phyloP scores from a whole-genome alignment of 208 protist species.

The Leishmania gerbilli region DNA sequence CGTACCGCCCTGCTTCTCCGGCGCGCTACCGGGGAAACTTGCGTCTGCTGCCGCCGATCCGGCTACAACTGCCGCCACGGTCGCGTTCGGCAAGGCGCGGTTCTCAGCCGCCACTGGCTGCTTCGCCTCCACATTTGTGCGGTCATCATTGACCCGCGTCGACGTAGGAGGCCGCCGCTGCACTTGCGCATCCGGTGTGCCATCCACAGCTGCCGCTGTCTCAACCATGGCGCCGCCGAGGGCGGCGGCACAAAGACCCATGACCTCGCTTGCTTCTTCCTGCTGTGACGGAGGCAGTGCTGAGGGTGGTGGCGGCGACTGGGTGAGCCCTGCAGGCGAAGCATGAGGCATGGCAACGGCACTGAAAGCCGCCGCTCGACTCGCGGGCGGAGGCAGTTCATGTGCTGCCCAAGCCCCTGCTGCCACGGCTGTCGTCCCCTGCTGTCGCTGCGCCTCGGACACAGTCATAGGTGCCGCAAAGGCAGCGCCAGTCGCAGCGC shows the following conservation, averaged over 20 bases:
- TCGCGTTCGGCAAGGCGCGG: neutral
- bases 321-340: neutral
- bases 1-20: conserved; percentile 1
- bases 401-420: neutral
- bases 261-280: neutral
- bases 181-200: conserved; percentile 1
- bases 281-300: neutral
- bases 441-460: neutral
- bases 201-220: neutral
- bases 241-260: neutral
- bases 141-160: neutral
- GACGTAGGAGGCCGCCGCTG: neutral
- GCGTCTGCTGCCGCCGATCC: neutral
- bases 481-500: neutral
- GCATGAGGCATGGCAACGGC: neutral
- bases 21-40: neutral
- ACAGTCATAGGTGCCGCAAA: neutral
- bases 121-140: neutral
- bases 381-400: neutral
- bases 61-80: neutral
- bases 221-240: neutral
- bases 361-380: neutral
- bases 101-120: neutral
- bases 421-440: neutral
- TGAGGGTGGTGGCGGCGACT: conserved; percentile 1